Evolutionary conservation across 2,329 filamentous ascomycete genomes (phyloP), one percentile per base, ranked within the genome.

Genomic region (Stemphylium vesicarium): DNA sequence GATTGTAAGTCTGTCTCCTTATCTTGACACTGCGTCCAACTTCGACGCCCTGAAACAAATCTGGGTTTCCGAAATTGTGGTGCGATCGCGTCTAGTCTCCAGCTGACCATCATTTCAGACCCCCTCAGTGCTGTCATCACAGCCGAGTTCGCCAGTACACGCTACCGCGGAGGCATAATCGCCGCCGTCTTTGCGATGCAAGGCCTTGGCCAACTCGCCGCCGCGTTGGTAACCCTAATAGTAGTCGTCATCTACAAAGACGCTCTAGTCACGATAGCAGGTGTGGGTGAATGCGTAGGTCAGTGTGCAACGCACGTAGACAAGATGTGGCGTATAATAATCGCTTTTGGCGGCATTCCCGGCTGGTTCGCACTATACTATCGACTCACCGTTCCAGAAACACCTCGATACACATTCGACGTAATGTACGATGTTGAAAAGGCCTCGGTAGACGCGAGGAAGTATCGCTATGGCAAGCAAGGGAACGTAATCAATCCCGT

Each of bases 91-190:
- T 29, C 9, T 29, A 10, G 5, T 10, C 9, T 29, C 9, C 10
- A 16, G 24, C 53, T 62, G n/a, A 60, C 49, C 2, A 39, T 11
- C 24, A 7, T 10, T 22, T 22, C 35, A 64, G 61, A 94, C 70
- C 91, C 91, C 5, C 80, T 96, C 8, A 91, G 88, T 42, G 89
- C 88, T 18, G 89, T 94, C 62, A 95, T 95, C 67, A 94, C 91
- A 5, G 92, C 91, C 4, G 91, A 95, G 80, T 95, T 95, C 68
- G 90, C 91, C 10, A 93, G 89, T 4, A 94, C 90, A 48, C 92
- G 89, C 76, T 93, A 90, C 87, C 81, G 91, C 75, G 91, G 90
- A 63, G 90, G 90, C 61, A 95, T 95, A 88, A 93, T 96, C 88
- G 89, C 86, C 31, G 83, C 89, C 13, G 91, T 95, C 49, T 95